phyloP scores from a whole-genome alignment of 176 grass and related monocot species.

The Hsuehochloa calcarea region DNA sequence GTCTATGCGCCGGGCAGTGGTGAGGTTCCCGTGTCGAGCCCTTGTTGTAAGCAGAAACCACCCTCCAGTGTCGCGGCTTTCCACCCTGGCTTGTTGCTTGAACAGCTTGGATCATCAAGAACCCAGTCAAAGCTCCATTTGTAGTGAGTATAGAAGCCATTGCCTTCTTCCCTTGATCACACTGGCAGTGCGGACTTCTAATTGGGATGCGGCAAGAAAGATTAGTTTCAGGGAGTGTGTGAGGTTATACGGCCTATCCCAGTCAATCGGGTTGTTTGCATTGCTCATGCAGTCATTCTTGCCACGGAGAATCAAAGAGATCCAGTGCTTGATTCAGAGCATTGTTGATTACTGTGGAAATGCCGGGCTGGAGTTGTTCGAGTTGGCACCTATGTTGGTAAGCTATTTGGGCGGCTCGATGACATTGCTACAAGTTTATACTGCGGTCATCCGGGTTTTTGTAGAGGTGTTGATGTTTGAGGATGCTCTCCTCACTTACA shows the following conservation, averaged over 20 bases:
- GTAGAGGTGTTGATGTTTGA: conserved; percentile 46
- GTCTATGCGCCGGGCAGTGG: conserved; percentile 20
- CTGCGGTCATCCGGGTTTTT: conserved; percentile 39
- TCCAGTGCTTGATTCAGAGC: conserved; percentile 43
- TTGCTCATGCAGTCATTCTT: conserved; percentile 45
- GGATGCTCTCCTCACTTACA: conserved; percentile 52
- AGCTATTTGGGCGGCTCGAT: conserved; percentile 36
- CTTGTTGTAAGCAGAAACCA: conserved; percentile 4
- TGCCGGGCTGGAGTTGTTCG: conserved; percentile 46
- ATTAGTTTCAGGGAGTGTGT: conserved; percentile 59
- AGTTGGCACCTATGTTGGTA: conserved; percentile 43
- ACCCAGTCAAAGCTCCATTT: background rate
- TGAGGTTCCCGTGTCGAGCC: conserved; percentile 36
- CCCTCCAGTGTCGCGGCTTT: background rate
- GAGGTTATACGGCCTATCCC: conserved; percentile 41
- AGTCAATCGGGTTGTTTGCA: conserved; percentile 44
- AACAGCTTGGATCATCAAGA: conserved; percentile 28
- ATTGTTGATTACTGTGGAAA: conserved; percentile 50
- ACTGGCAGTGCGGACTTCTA: conserved; percentile 42
- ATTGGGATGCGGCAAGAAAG: conserved; percentile 42
- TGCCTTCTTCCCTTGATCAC: conserved; percentile 43
- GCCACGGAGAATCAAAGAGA: conserved; percentile 29
- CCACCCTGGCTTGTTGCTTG: conserved; percentile 37
- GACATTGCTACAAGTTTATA: conserved; percentile 62
- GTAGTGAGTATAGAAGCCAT: background rate